A percentile compares a stretch with the other conserved stretches of the same genome.
These are phyloP conservation scores for Trametes cinnabarina DNA, from an alignment of 768 basidiomycete species.

Conservation along the genomic window DNA sequence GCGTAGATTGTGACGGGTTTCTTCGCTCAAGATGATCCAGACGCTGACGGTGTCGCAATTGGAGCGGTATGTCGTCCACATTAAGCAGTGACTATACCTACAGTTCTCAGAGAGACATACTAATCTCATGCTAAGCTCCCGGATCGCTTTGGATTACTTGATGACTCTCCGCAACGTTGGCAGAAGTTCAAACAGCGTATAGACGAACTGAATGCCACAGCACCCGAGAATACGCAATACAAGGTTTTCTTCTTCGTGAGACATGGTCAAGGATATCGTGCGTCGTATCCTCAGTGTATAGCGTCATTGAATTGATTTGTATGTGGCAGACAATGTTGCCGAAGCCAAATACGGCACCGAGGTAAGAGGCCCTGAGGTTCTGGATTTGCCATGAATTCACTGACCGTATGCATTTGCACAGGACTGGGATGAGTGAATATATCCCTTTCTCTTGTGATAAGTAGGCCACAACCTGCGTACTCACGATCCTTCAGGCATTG, in stretches of 20 bases:
- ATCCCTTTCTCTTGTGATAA: background rate
- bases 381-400: background rate
- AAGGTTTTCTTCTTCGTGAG: constrained; percentile 67
- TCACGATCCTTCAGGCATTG: constrained; percentile 44
- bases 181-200: constrained; percentile 40
- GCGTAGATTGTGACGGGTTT: constrained; percentile 35
- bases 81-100: background rate
- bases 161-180: constrained; percentile 52
- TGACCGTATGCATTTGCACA: constrained; percentile 13
- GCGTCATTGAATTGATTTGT: background rate
- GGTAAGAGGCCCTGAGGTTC: constrained; percentile 25
- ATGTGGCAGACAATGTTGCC: constrained; percentile 60
- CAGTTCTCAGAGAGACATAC: too few species aligned
- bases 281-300: constrained; percentile 20
- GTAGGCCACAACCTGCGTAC: background rate
- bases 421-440: constrained; percentile 63
- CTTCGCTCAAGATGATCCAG: constrained; percentile 42
- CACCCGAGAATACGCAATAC: constrained; percentile 41
- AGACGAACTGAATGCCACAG: constrained; percentile 44
- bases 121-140: constrained; percentile 49
- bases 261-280: constrained; percentile 76
- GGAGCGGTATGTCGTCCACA: constrained; percentile 26
- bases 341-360: constrained; percentile 53
- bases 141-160: constrained; percentile 56
- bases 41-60: constrained; percentile 27